These are phyloP conservation scores for Oryza meyeriana DNA, from an alignment of 176 grass and related monocot genomes.

Conservation along the genomic window DNA sequence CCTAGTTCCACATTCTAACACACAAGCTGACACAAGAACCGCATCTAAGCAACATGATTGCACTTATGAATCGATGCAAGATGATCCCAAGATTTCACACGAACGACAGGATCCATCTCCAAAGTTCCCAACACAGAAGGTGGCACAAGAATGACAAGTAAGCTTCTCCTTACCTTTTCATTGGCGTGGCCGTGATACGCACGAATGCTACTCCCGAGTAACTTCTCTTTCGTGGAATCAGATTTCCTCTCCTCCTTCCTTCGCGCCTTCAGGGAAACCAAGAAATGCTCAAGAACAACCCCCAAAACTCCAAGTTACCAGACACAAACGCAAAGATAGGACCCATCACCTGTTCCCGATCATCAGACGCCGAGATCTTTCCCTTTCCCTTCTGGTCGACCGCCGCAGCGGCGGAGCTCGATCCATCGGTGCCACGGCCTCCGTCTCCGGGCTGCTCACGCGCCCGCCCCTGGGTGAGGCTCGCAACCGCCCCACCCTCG, in stretches of 20 bases:
- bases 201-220: background rate
- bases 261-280: background rate
- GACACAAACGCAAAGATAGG: background rate
- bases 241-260: no score
- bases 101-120: background rate
- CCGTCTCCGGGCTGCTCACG: background rate
- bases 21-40: no score
- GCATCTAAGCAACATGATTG: background rate
- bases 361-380: background rate
- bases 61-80: background rate
- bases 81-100: background rate
- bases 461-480: no score
- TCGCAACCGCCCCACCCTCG: no score
- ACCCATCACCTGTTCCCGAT: background rate
- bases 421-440: background rate
- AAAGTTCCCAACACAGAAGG: background rate
- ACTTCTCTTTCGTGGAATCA: no score
- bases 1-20: no score
- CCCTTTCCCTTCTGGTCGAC: constrained; percentile 4
- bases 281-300: background rate
- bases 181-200: no score
- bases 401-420: background rate
- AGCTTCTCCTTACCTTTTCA: background rate
- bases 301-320: background rate
- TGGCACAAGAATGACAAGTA: background rate